Base-by-base conservation (phyloP, 1,284 basidiomycete genomes). In the Laetiporus sulphureus region DNA sequence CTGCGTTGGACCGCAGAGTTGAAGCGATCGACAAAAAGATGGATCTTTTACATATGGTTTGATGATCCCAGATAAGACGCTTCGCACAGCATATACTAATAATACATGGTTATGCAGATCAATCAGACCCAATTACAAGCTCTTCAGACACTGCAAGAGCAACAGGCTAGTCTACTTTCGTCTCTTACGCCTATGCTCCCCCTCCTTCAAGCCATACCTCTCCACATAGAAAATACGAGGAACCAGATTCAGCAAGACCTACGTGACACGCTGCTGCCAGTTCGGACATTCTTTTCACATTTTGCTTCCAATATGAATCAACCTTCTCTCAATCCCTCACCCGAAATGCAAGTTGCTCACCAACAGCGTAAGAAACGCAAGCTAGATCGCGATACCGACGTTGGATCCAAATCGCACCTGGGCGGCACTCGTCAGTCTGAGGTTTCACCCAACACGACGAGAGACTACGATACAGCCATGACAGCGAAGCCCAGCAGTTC, bases 131-230 rank as follows among this genome's bases (percentile, higher is more conserved):
- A 81, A 44, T 62, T 62, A 3, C 73, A 76, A 51, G 64, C 67
- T 8, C 62, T 83, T 32, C 77, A 77, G 47, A 67, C 66, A 1
- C 51, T 81, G 11, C 73, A 77, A 52, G 71, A 77, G 13, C 77
- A 79, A 46, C 75, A 79, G 54, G 62, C 47, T 1, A 54, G 69
- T 16, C 65, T 80, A 1, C 55, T 82, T 2, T 53, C 72, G 15
- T 62, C 72, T 13, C 55, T 84, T 2, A 47, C 71, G 0, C 78
- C 82, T 4, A 55, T 84, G 8, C 56, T 79, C 5, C 77, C 81
- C 16, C 59, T 79, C 6, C 46, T 83, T 3, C 77, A 82, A 40
- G 63, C 72, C 4, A 47, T 83, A 20, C 72, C 79, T 2, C 55
- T 72, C 0, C 75, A 80, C 46, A 66, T 83, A 38, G 73, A 81